Evolutionary conservation across 2,329 filamentous ascomycete species (phyloP), one percentile per base, ranked within the genome.

Genomic region (Xylariaceae sp.): DNA sequence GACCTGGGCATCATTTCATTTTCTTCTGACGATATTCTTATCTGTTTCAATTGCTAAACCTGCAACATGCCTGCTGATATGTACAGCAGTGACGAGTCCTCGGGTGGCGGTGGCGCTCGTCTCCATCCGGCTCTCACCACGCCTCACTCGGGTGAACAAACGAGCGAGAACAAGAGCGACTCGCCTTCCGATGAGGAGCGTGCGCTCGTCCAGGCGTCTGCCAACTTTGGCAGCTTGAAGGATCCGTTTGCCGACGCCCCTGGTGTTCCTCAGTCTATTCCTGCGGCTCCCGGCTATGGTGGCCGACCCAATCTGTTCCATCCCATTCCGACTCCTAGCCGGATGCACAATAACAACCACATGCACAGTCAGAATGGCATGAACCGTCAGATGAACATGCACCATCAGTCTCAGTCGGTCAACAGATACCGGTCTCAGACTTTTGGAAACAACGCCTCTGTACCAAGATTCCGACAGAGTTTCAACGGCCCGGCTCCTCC

Each of bases 181-280:
- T 33, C 44, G 1, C 43, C 49, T 1, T 31, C 46, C 11, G 50
- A 54, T 15, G 51, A 54, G n/a, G 46, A 48, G 35, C 40, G 41
- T 17, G 51, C 51, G 5, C 44, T 55, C 9, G 46, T 53, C n/a
- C 44, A 44, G 27, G 51, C 51, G 14, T 48, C 46, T n/a, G 35
- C 36, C 2, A 35, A 38, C 5, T 50, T 49, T 26, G 42, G 40
- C 13, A 44, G 41, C 21, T 21, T 51, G 4, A 40, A 41, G 14
- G 47, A 50, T 24, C 47, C 47, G 2, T 50, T 50, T 19, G 35
- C 39, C 9, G 37, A 41, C 30, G 39, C 40, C 7, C 47, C 43
- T 2, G 42, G 35, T 11, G 34, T 50, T 2, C 46, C 48, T 7
- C 34, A 39, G n/a, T 50, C 47, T 0, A 41, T 51, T 13, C 43